Conservation (phyloP, 768 basidiomycete species). For the Collybiopsis luxurians region DNA sequence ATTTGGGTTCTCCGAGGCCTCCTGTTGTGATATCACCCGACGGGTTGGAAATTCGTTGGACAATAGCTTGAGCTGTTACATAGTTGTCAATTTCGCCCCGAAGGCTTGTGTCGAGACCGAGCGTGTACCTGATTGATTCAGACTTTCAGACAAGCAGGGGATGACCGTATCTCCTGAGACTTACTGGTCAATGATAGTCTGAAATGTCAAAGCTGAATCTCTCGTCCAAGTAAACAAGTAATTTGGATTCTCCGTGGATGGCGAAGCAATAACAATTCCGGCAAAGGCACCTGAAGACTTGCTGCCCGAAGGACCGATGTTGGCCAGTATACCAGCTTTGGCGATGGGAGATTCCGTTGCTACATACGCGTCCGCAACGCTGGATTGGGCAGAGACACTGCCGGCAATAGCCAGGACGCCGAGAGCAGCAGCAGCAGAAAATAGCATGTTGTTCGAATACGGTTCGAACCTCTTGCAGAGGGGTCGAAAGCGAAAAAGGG, state of each 20-base stretch:
- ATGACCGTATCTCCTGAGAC: neutral
- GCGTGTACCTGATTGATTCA: slow-evolving; percentile 27
- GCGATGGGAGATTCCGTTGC: slow-evolving; percentile 55
- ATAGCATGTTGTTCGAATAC: neutral
- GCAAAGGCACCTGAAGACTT: slow-evolving; percentile 50
- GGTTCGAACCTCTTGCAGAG: neutral
- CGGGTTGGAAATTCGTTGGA: slow-evolving; percentile 68
- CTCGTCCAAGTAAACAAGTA: slow-evolving; percentile 71
- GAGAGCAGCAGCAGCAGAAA: neutral
- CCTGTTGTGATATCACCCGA: slow-evolving; percentile 58
- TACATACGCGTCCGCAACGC: slow-evolving; percentile 47
- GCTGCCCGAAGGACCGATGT: slow-evolving; percentile 60
- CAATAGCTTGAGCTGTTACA: slow-evolving; percentile 42
- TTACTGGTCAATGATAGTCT: slow-evolving; percentile 41
- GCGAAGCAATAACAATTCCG: slow-evolving; percentile 50
- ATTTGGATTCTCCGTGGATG: slow-evolving; percentile 43
- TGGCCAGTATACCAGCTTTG: slow-evolving; percentile 65
- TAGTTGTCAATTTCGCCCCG: slow-evolving; percentile 52
- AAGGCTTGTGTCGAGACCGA: slow-evolving; percentile 48
- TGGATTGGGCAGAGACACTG: slow-evolving; percentile 2
- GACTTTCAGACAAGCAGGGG: neutral
- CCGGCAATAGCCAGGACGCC: neutral
- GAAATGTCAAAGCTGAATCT: slow-evolving; percentile 65
- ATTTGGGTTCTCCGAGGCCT: slow-evolving; percentile 74
- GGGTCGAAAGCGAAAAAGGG: neutral